Evolutionary conservation across 2,329 filamentous ascomycete genomes (phyloP).

Genomic region (Fusarium solani-melongenae): DNA sequence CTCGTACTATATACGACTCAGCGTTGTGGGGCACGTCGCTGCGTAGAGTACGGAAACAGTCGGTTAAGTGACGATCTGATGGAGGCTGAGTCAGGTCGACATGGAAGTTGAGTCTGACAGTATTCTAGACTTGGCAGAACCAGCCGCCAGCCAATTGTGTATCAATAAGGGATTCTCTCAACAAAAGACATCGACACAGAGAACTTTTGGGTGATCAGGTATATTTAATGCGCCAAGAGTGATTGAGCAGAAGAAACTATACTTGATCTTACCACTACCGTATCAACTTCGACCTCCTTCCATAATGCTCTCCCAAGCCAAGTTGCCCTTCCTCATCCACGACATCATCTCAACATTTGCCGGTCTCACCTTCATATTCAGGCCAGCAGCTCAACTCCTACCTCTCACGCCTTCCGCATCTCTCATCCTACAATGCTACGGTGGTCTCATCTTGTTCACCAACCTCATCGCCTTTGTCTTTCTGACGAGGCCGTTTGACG

Average conservation of each 20-base stretch:
- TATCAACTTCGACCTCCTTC: neutral
- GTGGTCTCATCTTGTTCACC: constrained; percentile 57
- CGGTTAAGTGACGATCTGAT: neutral
- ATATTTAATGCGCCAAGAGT: neutral
- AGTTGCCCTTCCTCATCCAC: constrained; percentile 49
- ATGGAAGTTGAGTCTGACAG: too few species aligned
- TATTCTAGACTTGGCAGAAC: too few species aligned
- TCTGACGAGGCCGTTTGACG: constrained; percentile 44
- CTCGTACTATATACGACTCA: neutral
- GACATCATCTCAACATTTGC: constrained; percentile 53
- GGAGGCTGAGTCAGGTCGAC: neutral
- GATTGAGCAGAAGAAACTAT: too few species aligned
- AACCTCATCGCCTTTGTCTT: constrained; percentile 56
- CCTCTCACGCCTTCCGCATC: constrained; percentile 47
- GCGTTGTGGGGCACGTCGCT: neutral
- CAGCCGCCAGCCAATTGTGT: neutral
- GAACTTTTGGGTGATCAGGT: too few species aligned
- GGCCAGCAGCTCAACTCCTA: constrained; percentile 54
- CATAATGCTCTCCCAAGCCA: neutral
- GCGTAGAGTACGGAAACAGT: neutral
- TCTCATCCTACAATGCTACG: constrained; percentile 59
- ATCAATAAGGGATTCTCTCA: neutral
- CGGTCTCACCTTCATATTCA: constrained; percentile 56
- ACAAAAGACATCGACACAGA: too few species aligned
- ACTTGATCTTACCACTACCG: too few species aligned